Evolutionary conservation across 177 flowering plant genomes (phyloP), one percentile per base, ranked within the genome.

Genomic region (Tripterygium wilfordii): DNA sequence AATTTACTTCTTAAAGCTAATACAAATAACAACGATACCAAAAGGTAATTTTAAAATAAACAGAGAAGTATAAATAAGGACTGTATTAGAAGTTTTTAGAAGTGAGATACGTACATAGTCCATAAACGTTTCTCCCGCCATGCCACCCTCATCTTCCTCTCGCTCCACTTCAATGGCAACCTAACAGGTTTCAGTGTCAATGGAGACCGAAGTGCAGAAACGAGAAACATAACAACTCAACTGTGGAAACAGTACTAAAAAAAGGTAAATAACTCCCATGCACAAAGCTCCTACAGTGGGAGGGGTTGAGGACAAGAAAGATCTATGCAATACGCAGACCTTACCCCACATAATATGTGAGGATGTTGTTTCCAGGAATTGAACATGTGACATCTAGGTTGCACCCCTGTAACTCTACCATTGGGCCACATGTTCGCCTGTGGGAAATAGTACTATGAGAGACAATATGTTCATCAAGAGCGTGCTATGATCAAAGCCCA

Each of bases 71-170:
- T 13, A 32, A 44, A 4, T 10, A 2, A n/a, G n/a, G n/a, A n/a
- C n/a, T n/a, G n/a, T n/a, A n/a, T n/a, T n/a, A 2, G 16, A 58
- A 51, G 31, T 19, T 32, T 20, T 31, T 46, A 37, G 45, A 47
- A 23, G 22, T 27, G 55, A 40, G 45, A 13, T 4, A 64, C 89
- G 68, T 62, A 92, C 98, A 75, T 92, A 92, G 45, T 92, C 98
- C 14, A 75, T 82, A 77, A 92, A 92, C 42, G 98, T 92, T 71
- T 92, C 98, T 56, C 96, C 98, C 26, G 48, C 85, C 45, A 48
- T 56, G 38, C 96, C 96, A 54, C 96, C 96, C 71, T 83, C 96
- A 70, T 85, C 94, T 72, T 92, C 96, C 66, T 91, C 98, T 27
- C 94, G 69, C 65, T 92, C 98, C 61, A 88, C 90, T 58, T 92